phyloP scores from a whole-genome alignment of 441 rosid species.

The Croton laevigatus region DNA sequence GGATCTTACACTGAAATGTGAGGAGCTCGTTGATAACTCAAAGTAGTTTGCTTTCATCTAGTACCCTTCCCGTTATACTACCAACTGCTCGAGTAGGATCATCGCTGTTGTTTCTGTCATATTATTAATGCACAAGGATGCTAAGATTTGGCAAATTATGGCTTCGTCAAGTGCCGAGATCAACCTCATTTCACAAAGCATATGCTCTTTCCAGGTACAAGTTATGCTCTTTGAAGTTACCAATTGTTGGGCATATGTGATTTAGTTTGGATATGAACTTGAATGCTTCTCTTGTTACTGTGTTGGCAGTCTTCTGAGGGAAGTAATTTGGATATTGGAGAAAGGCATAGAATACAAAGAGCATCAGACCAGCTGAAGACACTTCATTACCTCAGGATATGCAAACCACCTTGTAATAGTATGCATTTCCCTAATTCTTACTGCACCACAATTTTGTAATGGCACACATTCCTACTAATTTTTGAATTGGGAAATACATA shows the following conservation, averaged over 20 bases:
- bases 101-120: conserved; percentile 48
- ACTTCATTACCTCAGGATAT: conserved; percentile 22
- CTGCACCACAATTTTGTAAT: too few species aligned
- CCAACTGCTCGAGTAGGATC: conserved; percentile 35
- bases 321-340: conserved; percentile 49
- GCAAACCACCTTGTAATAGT: conserved; percentile 6
- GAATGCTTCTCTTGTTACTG: conserved; percentile 12
- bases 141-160: conserved; percentile 41
- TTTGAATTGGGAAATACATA: not conserved
- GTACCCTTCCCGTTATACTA: conserved; percentile 25
- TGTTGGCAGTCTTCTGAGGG: conserved; percentile 45
- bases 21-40: conserved; percentile 43
- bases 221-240: conserved; percentile 1
- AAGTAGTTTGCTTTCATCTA: conserved; percentile 25
- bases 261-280: conserved; percentile 3
- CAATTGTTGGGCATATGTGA: not conserved
- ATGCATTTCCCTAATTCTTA: not conserved
- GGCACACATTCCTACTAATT: not conserved
- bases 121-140: conserved; percentile 47
- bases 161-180: conserved; percentile 46
- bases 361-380: conserved; percentile 46
- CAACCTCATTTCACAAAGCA: conserved; percentile 36
- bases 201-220: conserved; percentile 55
- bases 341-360: conserved; percentile 47
- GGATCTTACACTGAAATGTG: conserved; percentile 39